These are phyloP conservation scores for Conticribra guillardii DNA, from an alignment of 108 stramenopile species.

Conservation along the genomic window DNA sequence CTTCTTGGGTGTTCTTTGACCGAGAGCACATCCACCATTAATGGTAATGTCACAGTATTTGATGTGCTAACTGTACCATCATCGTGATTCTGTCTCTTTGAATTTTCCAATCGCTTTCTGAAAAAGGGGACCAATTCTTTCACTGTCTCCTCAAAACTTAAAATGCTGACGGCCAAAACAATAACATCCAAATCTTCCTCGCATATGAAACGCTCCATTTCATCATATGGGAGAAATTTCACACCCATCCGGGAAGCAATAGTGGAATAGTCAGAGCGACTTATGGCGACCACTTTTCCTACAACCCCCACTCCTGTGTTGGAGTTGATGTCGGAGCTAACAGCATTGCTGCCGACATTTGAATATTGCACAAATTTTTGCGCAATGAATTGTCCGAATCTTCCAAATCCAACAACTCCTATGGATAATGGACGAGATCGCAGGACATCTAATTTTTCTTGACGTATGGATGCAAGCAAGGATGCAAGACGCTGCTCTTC, in stretches of 20 bases:
- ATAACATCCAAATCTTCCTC: conserved; percentile 75
- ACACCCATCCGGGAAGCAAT: conserved; percentile 82
- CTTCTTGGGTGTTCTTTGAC: conserved; percentile 96
- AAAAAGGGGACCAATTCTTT: conserved; percentile 48
- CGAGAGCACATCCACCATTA: conserved; percentile 95
- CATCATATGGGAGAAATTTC: conserved; percentile 62
- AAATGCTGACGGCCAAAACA: conserved; percentile 80
- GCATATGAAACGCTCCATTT: conserved; percentile 58
- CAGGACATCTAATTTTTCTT: conserved; percentile 65
- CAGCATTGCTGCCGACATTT: conserved; percentile 28
- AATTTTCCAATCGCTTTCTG: conserved; percentile 11
- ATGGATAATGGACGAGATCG: conserved; percentile 81
- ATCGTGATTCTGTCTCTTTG: neutral
- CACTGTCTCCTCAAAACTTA: conserved; percentile 89
- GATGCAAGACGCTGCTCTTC: conserved; percentile 61
- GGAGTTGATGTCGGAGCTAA: neutral
- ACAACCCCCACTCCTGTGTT: neutral
- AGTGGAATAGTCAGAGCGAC: conserved; percentile 65
- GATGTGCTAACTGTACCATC: neutral
- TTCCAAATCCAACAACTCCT: conserved; percentile 92
- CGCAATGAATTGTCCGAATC: conserved; percentile 96
- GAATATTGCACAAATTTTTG: conserved; percentile 73
- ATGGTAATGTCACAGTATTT: conserved; percentile 30
- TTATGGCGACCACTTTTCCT: neutral
- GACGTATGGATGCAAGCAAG: conserved; percentile 63